phyloP scores from a whole-genome alignment of 257 asterid species.

The Ophiorrhiza pumila region DNA sequence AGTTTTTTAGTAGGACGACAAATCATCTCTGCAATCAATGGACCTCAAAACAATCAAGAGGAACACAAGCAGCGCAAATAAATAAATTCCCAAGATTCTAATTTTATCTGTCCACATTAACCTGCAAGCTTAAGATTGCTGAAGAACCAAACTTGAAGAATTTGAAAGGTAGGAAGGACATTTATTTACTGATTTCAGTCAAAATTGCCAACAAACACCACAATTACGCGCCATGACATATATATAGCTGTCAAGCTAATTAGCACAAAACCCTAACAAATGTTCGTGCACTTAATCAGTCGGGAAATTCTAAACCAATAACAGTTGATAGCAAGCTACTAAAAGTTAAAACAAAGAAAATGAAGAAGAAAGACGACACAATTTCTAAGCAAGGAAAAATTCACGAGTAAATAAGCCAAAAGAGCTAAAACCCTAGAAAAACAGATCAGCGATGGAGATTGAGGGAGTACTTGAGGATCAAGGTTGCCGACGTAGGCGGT shows the following conservation, averaged over 20 bases:
- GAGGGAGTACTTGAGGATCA: constrained; percentile 53
- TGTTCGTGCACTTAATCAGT: not conserved
- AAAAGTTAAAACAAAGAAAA: not conserved
- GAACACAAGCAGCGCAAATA: too few species aligned
- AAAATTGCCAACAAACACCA: not conserved
- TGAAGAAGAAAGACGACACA: not conserved
- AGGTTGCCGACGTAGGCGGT: constrained; percentile 95
- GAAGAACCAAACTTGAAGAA: not conserved
- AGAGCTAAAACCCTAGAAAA: not conserved
- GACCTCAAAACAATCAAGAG: not conserved
- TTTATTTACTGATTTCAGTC: not conserved
- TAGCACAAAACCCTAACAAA: not conserved
- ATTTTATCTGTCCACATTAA: not conserved
- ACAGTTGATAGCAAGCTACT: not conserved
- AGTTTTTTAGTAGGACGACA: not conserved
- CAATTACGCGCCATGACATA: not conserved
- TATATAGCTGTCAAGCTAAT: not conserved
- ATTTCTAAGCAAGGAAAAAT: not conserved
- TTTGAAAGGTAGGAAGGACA: not conserved
- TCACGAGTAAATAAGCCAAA: not conserved
- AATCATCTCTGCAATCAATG: not conserved
- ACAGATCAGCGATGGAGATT: not conserved
- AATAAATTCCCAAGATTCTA: too few species aligned
- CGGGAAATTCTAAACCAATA: not conserved
- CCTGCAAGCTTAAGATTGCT: not conserved